Base-by-base conservation (phyloP, 805 yeast genomes). In the Metschnikowia baotianmanensis region DNA sequence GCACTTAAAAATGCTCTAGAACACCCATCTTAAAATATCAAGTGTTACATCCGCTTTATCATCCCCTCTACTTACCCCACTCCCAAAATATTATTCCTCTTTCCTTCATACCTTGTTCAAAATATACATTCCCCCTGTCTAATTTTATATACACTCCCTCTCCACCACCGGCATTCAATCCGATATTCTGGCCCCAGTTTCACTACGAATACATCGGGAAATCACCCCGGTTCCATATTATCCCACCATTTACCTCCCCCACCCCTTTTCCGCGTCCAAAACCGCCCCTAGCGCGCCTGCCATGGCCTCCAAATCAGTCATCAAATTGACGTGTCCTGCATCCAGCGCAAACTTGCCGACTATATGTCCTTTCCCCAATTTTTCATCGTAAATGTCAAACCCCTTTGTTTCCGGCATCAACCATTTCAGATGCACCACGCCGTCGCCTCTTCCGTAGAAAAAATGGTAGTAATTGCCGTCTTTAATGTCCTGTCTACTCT, bases 401-500 rank as follows among this genome's bases (percentile, higher is more conserved):
- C 91, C 95, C 47, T 74, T 72, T 30, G 65, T 64, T 49, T 83
- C 86, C 0, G 96, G 97, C 77, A 89, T 77, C 35, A 86, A 62
- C 84, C 89, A 83, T 47, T 77, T 77, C 50, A 83, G 86, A 61
- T 86, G 86, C 1, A 87, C 87, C 15, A 90, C 96, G 31, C 97
- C 97, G 59, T 90, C 97, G 12, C 97, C 97, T 4, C 87, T 86
- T 0, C 95, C 96, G 54, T 86, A 89, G 52, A 75, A 78, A 52
- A 87, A 83, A 52, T 86, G 82, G 47, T 75, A 79, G 63, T 85
- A 89, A 48, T 78, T 75, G 3, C 96, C 96, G 28, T 74, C 71
- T 42, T 65, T 72, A 43, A 90, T 80, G 26, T 80, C 93, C 31
- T 82, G 75, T 9, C 57, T 57, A 5, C 82, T 77, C 23, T 69